A percentile compares a stretch with the other conserved stretches of the same genome.
These are phyloP conservation scores for Sherardia arvensis DNA, from an alignment of 257 asterid genomes.

Conservation along the genomic window DNA sequence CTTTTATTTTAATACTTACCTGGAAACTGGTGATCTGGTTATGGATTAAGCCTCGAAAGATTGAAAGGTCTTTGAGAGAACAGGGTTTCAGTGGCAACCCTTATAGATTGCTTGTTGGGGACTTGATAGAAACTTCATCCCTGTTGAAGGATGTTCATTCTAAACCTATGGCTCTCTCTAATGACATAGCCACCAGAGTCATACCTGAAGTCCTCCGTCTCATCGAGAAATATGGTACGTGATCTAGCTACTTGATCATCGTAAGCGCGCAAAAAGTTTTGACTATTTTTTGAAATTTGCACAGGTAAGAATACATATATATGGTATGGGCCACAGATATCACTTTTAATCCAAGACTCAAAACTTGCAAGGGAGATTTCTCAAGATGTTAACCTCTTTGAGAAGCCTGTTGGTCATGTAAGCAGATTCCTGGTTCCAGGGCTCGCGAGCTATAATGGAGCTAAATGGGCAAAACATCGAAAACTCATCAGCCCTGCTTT, in stretches of 20 bases:
- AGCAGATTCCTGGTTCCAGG: background rate
- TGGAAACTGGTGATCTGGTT: too few species aligned
- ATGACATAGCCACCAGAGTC: constrained; percentile 22
- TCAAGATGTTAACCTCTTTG: background rate
- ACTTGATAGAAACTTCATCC: constrained; percentile 7
- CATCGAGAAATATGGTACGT: constrained; percentile 28
- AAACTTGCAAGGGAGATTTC: background rate
- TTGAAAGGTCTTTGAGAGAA: background rate
- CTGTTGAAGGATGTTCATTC: constrained; percentile 13
- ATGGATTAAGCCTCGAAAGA: too few species aligned
- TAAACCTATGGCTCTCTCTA: constrained; percentile 20
- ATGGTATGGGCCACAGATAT: background rate
- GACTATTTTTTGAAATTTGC: background rate
- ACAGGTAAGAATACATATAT: background rate
- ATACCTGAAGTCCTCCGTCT: constrained; percentile 14
- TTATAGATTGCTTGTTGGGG: constrained; percentile 7
- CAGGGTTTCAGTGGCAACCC: background rate
- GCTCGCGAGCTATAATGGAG: background rate
- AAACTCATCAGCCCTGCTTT: background rate
- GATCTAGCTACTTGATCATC: too few species aligned
- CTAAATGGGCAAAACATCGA: constrained; percentile 1
- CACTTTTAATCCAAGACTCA: background rate
- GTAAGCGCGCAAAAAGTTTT: background rate
- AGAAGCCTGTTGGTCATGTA: background rate
- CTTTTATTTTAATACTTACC: too few species aligned